Base-by-base conservation (phyloP, 2,329 filamentous ascomycete species). In the Botrytis porri region DNA sequence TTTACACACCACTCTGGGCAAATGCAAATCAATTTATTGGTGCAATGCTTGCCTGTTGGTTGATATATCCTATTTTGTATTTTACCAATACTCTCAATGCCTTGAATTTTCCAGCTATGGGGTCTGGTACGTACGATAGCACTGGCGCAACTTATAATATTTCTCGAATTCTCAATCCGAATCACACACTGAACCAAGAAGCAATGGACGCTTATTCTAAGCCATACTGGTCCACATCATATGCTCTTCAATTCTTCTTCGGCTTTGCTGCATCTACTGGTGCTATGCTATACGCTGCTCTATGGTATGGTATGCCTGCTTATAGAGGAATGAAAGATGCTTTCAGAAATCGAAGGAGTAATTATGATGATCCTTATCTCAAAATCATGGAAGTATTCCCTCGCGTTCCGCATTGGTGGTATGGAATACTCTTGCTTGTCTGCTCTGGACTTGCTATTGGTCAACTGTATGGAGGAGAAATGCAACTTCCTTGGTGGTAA, bases 101-200 rank as follows among this genome's bases (percentile, higher is more conserved):
- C 0, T 76, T 80, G 43, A 79, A 81, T 51, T 84, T 85, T 70
- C 83, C 84, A 1, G 84, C 85, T 75, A 75, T 85, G 18, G 82
- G 82, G 4, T 81, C 2, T 86, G 82, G 77, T 84, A 86, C 74
- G 82, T 85, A 76, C 81, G 92, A 94, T 81, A 93, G 93, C 77
- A 92, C 86, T 0, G 91, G 89, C 4, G 76, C 81, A 0, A 73
- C 75, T 0, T 94, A 93, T 81, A 88, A 94, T 77, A 90, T 92
- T 2, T 84, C 84, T 5, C 85, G 85, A 3, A 87, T 93, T 63
- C 82, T 93, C 3, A 90, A 87, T 84, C 87, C 63, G 0, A 63
- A 72, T 39, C 61, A 45, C 25, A 37, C 70, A 18, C 41, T 72
- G 16, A 67, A 72, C 9, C 81, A 0, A 75, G 81, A 0, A 83